A percentile compares a stretch with the other conserved stretches of the same genome.
Conservation (phyloP, 1,284 basidiomycete genomes). For the Malassezia sp. region DNA sequence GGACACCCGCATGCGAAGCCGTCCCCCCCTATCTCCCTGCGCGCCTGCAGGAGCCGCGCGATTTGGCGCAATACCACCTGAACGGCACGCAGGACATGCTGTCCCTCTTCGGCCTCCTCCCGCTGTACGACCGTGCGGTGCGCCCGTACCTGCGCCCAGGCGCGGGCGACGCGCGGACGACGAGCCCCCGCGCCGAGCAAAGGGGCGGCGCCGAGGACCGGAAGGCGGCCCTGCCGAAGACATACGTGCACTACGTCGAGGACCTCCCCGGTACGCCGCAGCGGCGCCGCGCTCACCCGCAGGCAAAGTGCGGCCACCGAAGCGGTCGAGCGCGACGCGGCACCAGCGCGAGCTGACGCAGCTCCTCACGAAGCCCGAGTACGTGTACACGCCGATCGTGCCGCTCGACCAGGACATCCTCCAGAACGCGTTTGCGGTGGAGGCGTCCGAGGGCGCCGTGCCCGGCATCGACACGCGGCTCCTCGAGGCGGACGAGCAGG, state of each 20-base stretch:
- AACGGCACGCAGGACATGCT: conserved; percentile 36
- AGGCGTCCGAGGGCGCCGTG: neutral
- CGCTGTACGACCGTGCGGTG: conserved; percentile 31
- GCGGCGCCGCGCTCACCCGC: neutral
- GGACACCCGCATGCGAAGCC: too few relatives aligned
- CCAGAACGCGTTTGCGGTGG: conserved; percentile 4
- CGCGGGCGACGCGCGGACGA: neutral
- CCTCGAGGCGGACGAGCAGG: conserved; percentile 15
- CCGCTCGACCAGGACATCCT: conserved; percentile 11
- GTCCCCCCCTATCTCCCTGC: conserved; percentile 1
- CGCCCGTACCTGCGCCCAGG: conserved; percentile 21
- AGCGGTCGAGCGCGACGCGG: conserved; percentile 3
- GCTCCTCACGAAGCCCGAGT: conserved; percentile 17
- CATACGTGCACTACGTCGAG: conserved; percentile 10
- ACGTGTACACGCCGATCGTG: conserved; percentile 14
- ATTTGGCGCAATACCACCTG: conserved; percentile 14
- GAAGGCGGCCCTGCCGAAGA: conserved; percentile 10
- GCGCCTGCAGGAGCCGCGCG: conserved; percentile 3
- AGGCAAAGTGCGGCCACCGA: conserved; percentile 13
- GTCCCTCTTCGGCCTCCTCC: conserved; percentile 25
- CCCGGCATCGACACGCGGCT: conserved; percentile 7
- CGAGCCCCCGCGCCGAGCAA: neutral
- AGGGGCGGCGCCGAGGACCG: conserved; percentile 1
- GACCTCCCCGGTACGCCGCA: conserved; percentile 2
- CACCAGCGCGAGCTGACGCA: conserved; percentile 8